Evolutionary conservation across 2,329 filamentous ascomycete species (phyloP), one percentile per base, ranked within the genome.

Genomic region (Alternaria sp.): DNA sequence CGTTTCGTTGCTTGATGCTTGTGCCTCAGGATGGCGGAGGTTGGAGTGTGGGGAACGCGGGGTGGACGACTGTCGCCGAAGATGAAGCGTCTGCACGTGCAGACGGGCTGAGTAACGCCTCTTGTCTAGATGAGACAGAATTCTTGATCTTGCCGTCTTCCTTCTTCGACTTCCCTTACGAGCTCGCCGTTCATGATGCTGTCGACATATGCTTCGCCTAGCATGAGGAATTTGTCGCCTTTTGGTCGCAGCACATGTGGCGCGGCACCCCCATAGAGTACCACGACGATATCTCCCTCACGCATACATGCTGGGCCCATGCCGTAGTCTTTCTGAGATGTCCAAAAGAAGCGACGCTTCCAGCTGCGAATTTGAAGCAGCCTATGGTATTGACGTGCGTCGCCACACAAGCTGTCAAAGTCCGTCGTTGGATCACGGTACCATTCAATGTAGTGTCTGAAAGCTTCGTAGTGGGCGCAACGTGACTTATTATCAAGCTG

Each of bases 151-250:
- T 54, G 19, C 47, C 26, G 13, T 12, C 5, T 51, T 9, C 60
- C 60, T 25, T 25, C 25, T 19, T 56, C 26, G 2, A 61, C 10
- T 7, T 55, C 32, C 12, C 52, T 19, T 6, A 63, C 3, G 8
- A 56, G 52, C 21, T 59, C 6, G 4, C 55, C 62, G 2, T 62
- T 12, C 58, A 66, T 58, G 3, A 67, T 51, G 8, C 44, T 30
- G 57, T 67, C 52, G 7, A 67, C 52, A 47, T 64, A 59, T 1
- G 56, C 59, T 21, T 59, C 15, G 2, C 59, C 59, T 17, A 65
- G 47, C 19, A 67, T 49, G 6, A 62, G 56, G 25, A 40, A 61
- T 4, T 30, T 23, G 3, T 51, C 19, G 13, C 55, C 36, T 6
- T 30, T 26, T 8, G 21, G 59, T 21, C 62, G 46, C 12, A 65